Evolutionary conservation across 768 basidiomycete species (phyloP).

Genomic region (Podaxis mareebaensis): DNA sequence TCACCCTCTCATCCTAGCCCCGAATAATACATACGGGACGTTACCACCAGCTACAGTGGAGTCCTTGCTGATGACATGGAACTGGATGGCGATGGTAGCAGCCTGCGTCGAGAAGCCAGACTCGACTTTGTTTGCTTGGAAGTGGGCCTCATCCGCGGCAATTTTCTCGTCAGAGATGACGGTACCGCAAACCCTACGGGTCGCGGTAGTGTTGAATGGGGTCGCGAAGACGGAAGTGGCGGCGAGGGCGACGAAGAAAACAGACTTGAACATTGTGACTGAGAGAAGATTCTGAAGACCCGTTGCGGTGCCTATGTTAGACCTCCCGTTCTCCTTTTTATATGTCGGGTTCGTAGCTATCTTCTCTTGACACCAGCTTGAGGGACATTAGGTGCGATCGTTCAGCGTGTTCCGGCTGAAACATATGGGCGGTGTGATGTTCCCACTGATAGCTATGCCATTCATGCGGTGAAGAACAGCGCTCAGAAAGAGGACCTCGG

Average conservation of each 20-base stretch:
- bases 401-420: not conserved
- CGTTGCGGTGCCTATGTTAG: not conserved
- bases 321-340: slow-evolving; percentile 2
- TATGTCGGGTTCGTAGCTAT: not conserved
- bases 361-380: not conserved
- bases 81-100: slow-evolving; percentile 24
- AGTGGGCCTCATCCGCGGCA: slow-evolving; percentile 40
- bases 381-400: not conserved
- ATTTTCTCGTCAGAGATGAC: slow-evolving; percentile 35
- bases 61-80: slow-evolving; percentile 34
- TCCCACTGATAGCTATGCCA: not conserved
- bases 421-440: not conserved
- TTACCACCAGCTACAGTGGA: slow-evolving; percentile 35
- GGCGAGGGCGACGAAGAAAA: slow-evolving; percentile 29
- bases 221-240: slow-evolving; percentile 29
- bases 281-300: not conserved
- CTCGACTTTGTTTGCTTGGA: slow-evolving; percentile 37
- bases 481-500: not conserved
- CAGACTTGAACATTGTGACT: slow-evolving; percentile 27
- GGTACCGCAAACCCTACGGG: slow-evolving; percentile 37
- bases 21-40: slow-evolving; percentile 33
- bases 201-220: slow-evolving; percentile 25
- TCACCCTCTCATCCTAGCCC: not conserved
- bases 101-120: slow-evolving; percentile 2
- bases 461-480: slow-evolving; percentile 7